Evolutionary conservation across 2,329 filamentous ascomycete genomes (phyloP), one percentile per base, ranked within the genome.

Genomic region (Aspergillus novoparasiticus): DNA sequence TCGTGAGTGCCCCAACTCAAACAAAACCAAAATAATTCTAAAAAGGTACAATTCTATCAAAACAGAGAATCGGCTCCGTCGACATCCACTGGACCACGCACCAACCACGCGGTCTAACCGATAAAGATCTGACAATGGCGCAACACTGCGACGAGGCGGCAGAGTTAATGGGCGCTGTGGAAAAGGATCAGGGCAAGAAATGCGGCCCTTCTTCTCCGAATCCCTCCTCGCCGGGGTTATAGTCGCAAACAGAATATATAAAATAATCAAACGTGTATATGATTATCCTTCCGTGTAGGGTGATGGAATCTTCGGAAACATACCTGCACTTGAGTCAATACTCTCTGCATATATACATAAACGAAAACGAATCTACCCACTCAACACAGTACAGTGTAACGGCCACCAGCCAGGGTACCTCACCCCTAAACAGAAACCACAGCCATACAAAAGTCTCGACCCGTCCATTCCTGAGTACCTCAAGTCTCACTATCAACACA

Each of bases 41-140:
- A 68, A 34, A 19, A 48, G 50, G 10, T 10, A 19, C 16, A 39
- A 16, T 39, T 39, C 5, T 8, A 19, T 4, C 14, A 16, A 30
- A n/a, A 19, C 58, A 78, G 75, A 69, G 75, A 54, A 70, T 77
- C 63, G 76, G 76, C 8, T 76, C 75, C 2, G 76, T 79, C 43
- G 72, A 76, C 64, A 68, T 78, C 59, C 73, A 78, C 69, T 80
- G 78, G 78, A 79, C 77, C 19, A 79, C 78, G 48, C 77, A 80
- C 69, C 66, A 68, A 23, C 78, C 77, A 8, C 75, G 73, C n/a
- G 78, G 78, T 28, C 71, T 80, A 28, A 75, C 76, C 11, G 63
- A 70, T 32, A 78, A 79, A 63, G 78, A 80, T 61, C 67, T 75
- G 34, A 64, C 66, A 4, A 75, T 79, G 73, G 78, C 78, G 4